phyloP scores from a whole-genome alignment of 106 monocot genomes.

The Acorus calamus region DNA sequence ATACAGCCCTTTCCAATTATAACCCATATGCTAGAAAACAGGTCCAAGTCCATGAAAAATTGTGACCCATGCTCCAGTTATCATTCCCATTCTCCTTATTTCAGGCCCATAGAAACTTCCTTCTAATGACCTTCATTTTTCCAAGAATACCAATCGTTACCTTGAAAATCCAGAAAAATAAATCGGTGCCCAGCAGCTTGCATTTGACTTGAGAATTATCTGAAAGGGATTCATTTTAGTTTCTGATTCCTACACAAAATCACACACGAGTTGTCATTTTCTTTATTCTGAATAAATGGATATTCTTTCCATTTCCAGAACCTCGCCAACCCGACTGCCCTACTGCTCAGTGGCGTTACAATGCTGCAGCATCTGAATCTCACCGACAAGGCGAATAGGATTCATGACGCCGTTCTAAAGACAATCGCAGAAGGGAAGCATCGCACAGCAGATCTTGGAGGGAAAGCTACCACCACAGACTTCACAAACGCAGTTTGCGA shows the following conservation, averaged over 20 bases:
- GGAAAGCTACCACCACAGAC: conserved; percentile 39
- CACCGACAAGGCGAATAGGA: conserved; percentile 59
- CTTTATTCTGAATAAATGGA: background rate
- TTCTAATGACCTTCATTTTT: too few relatives aligned
- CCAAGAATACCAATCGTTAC: too few relatives aligned
- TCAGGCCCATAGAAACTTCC: too few relatives aligned
- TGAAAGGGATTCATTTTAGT: background rate
- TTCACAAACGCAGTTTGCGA: conserved; percentile 50
- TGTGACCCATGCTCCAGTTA: too few relatives aligned
- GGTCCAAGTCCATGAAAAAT: too few relatives aligned
- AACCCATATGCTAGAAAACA: too few relatives aligned
- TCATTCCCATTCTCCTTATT: too few relatives aligned
- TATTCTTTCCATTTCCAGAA: conserved; percentile 26
- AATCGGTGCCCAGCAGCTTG: too few relatives aligned
- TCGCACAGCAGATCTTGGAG: conserved; percentile 73
- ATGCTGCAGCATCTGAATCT: conserved; percentile 79
- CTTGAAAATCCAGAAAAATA: too few relatives aligned
- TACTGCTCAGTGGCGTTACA: conserved; percentile 62
- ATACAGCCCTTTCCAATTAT: too few relatives aligned
- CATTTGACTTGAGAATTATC: too few relatives aligned
- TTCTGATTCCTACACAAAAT: too few relatives aligned
- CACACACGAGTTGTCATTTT: background rate
- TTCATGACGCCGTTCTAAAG: conserved; percentile 58
- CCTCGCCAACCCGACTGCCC: conserved; percentile 85
- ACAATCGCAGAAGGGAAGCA: conserved; percentile 76